Evolutionary conservation across 2,329 filamentous ascomycete species (phyloP).

Genomic region (Fusarium sublunatum): DNA sequence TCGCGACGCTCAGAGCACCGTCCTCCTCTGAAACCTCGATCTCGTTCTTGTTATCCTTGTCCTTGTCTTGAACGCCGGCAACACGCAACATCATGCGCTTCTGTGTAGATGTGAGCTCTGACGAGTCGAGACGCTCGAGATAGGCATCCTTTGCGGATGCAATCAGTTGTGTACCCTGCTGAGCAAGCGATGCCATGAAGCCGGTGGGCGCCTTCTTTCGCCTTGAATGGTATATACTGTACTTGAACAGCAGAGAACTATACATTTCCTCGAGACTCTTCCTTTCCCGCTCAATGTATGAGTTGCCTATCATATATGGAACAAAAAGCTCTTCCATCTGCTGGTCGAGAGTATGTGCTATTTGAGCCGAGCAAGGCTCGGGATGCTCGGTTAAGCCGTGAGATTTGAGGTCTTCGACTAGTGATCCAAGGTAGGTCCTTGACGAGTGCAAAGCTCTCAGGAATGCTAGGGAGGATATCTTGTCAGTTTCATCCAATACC

Average conservation of each 20-base stretch:
- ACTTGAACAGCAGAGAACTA: conserved; percentile 94
- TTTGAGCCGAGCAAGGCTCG: conserved; percentile 88
- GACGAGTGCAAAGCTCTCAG: conserved; percentile 91
- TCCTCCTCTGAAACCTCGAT: conserved; percentile 93
- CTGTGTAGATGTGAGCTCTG: conserved; percentile 87
- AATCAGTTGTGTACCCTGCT: conserved; percentile 88
- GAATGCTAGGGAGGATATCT: conserved; percentile 91
- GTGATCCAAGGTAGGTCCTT: conserved; percentile 83
- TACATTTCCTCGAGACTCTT: conserved; percentile 82
- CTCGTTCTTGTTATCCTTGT: conserved; percentile 81
- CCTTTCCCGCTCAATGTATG: conserved; percentile 76
- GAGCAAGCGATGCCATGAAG: conserved; percentile 91
- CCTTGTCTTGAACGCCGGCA: conserved; percentile 81
- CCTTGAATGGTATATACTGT: conserved; percentile 91
- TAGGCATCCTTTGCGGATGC: conserved; percentile 91
- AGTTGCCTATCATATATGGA: conserved; percentile 74
- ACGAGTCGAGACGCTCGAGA: conserved; percentile 86
- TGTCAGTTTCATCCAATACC: conserved; percentile 93
- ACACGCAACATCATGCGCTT: conserved; percentile 91
- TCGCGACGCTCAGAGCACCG: conserved; percentile 82
- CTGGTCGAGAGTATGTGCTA: conserved; percentile 78
- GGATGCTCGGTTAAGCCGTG: conserved; percentile 97
- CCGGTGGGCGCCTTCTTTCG: conserved; percentile 89
- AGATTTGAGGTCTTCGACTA: conserved; percentile 92
- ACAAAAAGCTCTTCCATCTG: conserved; percentile 83